Evolutionary conservation across 2,329 filamentous ascomycete species (phyloP).

Genomic region (Arthrobotrys entomopaga): DNA sequence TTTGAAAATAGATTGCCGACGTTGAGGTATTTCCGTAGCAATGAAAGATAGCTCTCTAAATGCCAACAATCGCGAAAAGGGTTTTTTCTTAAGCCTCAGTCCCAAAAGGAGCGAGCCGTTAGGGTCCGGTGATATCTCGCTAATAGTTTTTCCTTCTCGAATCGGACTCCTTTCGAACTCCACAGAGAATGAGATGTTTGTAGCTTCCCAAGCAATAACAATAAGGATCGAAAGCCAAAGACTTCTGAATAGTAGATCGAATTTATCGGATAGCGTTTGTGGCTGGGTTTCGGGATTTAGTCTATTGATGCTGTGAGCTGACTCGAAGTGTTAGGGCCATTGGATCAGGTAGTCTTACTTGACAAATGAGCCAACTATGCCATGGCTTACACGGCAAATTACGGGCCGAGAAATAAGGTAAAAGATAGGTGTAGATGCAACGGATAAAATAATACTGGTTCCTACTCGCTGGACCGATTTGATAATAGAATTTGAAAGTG

Average conservation of each 20-base stretch:
- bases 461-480: constrained; percentile 53
- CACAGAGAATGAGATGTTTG: constrained; percentile 57
- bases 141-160: constrained; percentile 56
- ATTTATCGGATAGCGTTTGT: constrained; percentile 55
- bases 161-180: constrained; percentile 58
- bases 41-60: constrained; percentile 57
- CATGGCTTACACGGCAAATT: constrained; percentile 57
- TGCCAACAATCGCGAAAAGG: constrained; percentile 57
- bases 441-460: constrained; percentile 52
- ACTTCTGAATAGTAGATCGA: constrained; percentile 56
- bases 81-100: constrained; percentile 56
- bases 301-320: constrained; percentile 10
- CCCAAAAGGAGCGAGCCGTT: constrained; percentile 58
- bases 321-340: neutral
- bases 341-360: constrained; percentile 39
- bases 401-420: constrained; percentile 56
- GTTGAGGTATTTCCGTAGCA: constrained; percentile 53
- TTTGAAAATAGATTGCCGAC: constrained; percentile 57
- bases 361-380: constrained; percentile 56
- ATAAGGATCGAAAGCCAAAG: constrained; percentile 56
- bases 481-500: constrained; percentile 34
- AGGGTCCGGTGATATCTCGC: constrained; percentile 57
- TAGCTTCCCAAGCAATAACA: constrained; percentile 55
- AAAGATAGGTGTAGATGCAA: constrained; percentile 54
- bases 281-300: constrained; percentile 56